A percentile compares a stretch with the other conserved stretches of the same genome.
phyloP scores from a whole-genome alignment of 2,329 filamentous ascomycete genomes.

The Magnaporthiopsis poae region DNA sequence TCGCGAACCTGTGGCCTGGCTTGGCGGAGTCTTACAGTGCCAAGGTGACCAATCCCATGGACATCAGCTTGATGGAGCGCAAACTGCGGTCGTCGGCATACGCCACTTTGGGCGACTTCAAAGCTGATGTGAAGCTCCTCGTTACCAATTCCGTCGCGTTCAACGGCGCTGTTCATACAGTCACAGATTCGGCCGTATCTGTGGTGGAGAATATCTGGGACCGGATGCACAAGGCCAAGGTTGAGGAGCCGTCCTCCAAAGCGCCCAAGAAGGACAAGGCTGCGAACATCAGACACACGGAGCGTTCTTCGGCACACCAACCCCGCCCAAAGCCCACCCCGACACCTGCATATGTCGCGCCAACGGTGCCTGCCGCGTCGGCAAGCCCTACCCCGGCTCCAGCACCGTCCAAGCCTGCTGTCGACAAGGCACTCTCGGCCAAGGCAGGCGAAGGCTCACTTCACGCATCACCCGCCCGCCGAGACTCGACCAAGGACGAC shows the following conservation, averaged over 20 bases:
- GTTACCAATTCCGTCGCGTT: slow-evolving; percentile 70
- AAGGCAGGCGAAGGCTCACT: slow-evolving; percentile 25
- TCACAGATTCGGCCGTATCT: slow-evolving; percentile 48
- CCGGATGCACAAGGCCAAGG: slow-evolving; percentile 33
- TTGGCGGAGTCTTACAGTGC: slow-evolving; percentile 66
- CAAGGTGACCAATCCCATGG: slow-evolving; percentile 67
- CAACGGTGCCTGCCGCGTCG: slow-evolving; percentile 16
- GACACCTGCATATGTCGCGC: slow-evolving; percentile 12
- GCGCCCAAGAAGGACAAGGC: slow-evolving; percentile 52
- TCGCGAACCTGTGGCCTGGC: slow-evolving; percentile 62
- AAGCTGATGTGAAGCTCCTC: slow-evolving; percentile 65
- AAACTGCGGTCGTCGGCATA: slow-evolving; percentile 66
- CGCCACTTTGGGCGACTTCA: slow-evolving; percentile 58
- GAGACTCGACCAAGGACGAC: slow-evolving; percentile 69
- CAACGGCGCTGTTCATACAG: slow-evolving; percentile 68
- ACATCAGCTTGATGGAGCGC: slow-evolving; percentile 71
- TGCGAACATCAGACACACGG: slow-evolving; percentile 35
- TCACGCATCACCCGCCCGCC: slow-evolving; percentile 65
- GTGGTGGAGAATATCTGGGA: slow-evolving; percentile 48
- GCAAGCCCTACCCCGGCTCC: slow-evolving; percentile 27
- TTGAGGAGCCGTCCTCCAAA: slow-evolving; percentile 45
- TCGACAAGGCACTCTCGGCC: slow-evolving; percentile 24
- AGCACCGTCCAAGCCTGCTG: slow-evolving; percentile 14
- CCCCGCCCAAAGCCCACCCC: slow-evolving; percentile 24
- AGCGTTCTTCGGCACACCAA: slow-evolving; percentile 30